phyloP scores from a whole-genome alignment of 495 filamentous ascomycete genomes.

The Talaromyces adpressus region DNA sequence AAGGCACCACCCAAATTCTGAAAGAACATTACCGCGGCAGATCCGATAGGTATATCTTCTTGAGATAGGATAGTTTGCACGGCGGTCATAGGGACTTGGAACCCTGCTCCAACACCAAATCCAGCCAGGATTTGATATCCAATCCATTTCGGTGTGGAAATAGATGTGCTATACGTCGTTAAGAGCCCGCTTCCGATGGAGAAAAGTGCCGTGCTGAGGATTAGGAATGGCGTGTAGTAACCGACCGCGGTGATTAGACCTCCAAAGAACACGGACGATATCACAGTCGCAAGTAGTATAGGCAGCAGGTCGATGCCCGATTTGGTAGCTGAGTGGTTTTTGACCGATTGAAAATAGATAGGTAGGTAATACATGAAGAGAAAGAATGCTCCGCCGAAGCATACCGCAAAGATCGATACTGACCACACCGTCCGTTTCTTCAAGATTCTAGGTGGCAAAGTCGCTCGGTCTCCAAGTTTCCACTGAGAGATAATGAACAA shows the following conservation, averaged over 20 bases:
- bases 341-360: slow-evolving; percentile 49
- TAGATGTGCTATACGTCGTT: slow-evolving; percentile 43
- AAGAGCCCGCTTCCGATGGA: slow-evolving; percentile 60
- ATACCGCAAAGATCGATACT: slow-evolving; percentile 45
- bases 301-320: slow-evolving; percentile 47
- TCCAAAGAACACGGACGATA: slow-evolving; percentile 34
- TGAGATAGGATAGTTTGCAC: slow-evolving; percentile 20
- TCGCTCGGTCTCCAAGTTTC: slow-evolving; percentile 19
- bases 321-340: slow-evolving; percentile 51
- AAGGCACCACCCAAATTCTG: slow-evolving; percentile 51
- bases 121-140: slow-evolving; percentile 56
- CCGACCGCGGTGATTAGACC: slow-evolving; percentile 49
- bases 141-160: slow-evolving; percentile 42
- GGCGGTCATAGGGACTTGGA: slow-evolving; percentile 37
- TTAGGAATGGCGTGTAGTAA: slow-evolving; percentile 64
- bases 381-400: slow-evolving; percentile 49
- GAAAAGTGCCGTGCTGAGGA: slow-evolving; percentile 43
- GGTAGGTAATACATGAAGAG: slow-evolving; percentile 41
- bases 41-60: slow-evolving; percentile 49
- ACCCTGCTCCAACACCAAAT: slow-evolving; percentile 37
- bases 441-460: slow-evolving; percentile 23
- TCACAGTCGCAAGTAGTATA: slow-evolving; percentile 27
- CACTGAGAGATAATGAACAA: slow-evolving; percentile 21
- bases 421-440: slow-evolving; percentile 43
- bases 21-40: slow-evolving; percentile 32